Conservation (phyloP, 768 basidiomycete genomes). For the Mycena kentingensis region DNA sequence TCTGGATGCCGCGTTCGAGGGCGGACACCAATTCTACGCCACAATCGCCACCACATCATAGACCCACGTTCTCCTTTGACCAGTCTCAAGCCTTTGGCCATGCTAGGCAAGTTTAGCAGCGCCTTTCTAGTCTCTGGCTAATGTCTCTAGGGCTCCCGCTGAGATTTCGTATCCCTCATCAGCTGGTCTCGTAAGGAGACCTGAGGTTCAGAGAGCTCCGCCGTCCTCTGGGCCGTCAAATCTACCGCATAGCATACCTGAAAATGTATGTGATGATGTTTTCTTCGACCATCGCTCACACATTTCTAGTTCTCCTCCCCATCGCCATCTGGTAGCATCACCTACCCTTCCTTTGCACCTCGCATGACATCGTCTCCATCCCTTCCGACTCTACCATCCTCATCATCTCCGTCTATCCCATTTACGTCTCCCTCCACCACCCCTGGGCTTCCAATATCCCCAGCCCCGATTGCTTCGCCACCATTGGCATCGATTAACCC, state of each 20-base stretch:
- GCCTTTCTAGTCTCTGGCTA: neutral
- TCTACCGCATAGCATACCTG: constrained; percentile 49
- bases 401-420: constrained; percentile 33
- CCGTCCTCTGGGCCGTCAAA: constrained; percentile 27
- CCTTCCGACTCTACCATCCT: constrained; percentile 29
- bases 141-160: constrained; percentile 39
- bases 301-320: constrained; percentile 39
- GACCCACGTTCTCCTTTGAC: constrained; percentile 42
- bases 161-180: constrained; percentile 33
- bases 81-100: constrained; percentile 41
- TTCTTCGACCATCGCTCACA: constrained; percentile 12
- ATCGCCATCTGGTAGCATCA: constrained; percentile 46
- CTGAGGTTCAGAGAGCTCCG: constrained; percentile 16
- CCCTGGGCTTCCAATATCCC: constrained; percentile 41
- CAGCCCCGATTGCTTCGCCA: constrained; percentile 58
- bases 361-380: constrained; percentile 40
- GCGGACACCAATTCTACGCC: constrained; percentile 27
- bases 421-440: neutral
- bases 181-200: constrained; percentile 17
- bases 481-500: constrained; percentile 87
- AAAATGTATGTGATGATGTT: constrained; percentile 41
- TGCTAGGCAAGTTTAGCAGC: constrained; percentile 38
- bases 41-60: constrained; percentile 26
- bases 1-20: constrained; percentile 33
- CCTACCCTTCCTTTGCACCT: constrained; percentile 53